Conservation (phyloP, 768 basidiomycete species). For the Gymnopilus dilepis region DNA sequence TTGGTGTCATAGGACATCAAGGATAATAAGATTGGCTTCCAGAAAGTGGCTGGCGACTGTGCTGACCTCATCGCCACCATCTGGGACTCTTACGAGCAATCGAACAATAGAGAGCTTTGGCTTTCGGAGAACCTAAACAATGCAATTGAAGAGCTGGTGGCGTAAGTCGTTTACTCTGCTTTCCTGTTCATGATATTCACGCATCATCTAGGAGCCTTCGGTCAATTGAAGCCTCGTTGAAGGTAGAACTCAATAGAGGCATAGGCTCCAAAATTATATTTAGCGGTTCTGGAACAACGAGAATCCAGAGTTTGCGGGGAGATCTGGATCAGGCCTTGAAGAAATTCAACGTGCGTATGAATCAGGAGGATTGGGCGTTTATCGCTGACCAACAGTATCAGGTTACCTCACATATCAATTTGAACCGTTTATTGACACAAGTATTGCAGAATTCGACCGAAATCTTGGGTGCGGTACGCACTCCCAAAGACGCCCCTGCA, state of each 20-base stretch:
- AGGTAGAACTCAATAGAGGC: neutral
- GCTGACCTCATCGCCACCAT: neutral
- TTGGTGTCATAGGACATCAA: neutral
- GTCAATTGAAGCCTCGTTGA: neutral
- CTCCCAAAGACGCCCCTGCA: neutral
- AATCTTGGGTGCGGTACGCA: neutral
- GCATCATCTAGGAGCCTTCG: neutral
- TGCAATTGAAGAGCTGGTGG: neutral
- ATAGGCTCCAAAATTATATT: neutral
- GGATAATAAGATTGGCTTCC: neutral
- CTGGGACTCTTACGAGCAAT: neutral
- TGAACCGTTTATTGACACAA: neutral
- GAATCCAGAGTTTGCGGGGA: neutral
- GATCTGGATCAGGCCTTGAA: neutral
- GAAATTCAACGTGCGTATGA: neutral
- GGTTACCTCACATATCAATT: neutral
- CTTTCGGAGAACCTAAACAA: neutral
- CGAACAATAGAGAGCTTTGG: neutral
- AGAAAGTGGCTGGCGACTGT: neutral
- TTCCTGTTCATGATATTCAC: neutral
- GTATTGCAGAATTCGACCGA: neutral
- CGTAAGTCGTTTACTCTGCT: neutral
- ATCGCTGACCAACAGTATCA: neutral
- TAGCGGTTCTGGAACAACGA: neutral
- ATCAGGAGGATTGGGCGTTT: too few relatives aligned